Conservation (phyloP, 768 basidiomycete species). For the Trametes cinnabarina region DNA sequence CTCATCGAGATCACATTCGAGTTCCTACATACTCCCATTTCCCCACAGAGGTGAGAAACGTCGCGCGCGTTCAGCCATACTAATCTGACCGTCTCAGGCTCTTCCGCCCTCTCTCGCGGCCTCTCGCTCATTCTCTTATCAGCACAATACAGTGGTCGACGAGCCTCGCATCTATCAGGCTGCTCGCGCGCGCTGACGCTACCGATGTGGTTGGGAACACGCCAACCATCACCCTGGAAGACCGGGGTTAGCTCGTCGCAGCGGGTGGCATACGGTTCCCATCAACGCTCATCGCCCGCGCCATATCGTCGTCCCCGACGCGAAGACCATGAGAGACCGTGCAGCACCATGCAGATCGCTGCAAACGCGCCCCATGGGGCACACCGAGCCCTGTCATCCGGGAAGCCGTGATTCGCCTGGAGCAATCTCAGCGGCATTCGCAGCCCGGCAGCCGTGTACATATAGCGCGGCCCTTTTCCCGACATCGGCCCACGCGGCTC, state of each 20-base stretch:
- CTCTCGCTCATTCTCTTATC: too few species aligned
- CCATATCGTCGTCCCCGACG: background rate
- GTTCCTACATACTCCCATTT: background rate
- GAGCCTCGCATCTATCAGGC: background rate
- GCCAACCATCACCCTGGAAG: background rate
- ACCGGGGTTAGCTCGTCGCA: background rate
- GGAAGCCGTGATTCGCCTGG: too few species aligned
- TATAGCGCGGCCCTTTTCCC: too few species aligned
- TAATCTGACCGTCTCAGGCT: background rate
- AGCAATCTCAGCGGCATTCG: too few species aligned
- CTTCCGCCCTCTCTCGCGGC: background rate
- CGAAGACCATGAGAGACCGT: too few species aligned
- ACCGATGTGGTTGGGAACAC: background rate
- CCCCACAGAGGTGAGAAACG: background rate
- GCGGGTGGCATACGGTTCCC: background rate
- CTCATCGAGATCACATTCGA: conserved; percentile 1
- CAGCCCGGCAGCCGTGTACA: too few species aligned
- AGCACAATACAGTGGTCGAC: background rate
- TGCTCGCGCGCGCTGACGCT: background rate
- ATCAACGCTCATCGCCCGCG: conserved; percentile 2
- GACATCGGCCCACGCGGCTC: too few species aligned
- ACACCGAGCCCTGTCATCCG: background rate
- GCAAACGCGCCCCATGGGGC: background rate
- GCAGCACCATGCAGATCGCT: conserved; percentile 1
- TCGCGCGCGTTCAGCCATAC: too few species aligned